Evolutionary conservation across 2,329 filamentous ascomycete species (phyloP).

Genomic region (Sporothrix luriei): DNA sequence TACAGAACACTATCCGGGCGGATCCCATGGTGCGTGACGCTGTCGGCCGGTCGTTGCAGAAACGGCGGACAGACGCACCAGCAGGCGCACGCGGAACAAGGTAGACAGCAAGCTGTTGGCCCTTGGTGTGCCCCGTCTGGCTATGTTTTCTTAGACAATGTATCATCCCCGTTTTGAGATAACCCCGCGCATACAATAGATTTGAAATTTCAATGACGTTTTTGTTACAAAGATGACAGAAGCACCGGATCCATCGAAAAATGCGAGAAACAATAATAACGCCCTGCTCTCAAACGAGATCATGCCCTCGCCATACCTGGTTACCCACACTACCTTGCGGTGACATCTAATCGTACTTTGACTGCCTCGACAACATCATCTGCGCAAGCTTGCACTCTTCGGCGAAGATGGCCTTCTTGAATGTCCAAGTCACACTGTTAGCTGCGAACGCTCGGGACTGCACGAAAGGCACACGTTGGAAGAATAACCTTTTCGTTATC

Average conservation of each 20-base stretch:
- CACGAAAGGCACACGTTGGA: not conserved
- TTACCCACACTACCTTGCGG: not conserved
- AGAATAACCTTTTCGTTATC: constrained; percentile 36
- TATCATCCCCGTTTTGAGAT: not conserved
- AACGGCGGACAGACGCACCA: constrained; percentile 63
- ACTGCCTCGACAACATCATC: constrained; percentile 35
- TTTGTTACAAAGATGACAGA: not conserved
- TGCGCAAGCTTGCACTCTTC: constrained; percentile 38
- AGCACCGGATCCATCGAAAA: not conserved
- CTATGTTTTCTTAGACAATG: not conserved
- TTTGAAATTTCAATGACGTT: not conserved
- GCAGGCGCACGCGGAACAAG: constrained; percentile 60
- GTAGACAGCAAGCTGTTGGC: constrained; percentile 36
- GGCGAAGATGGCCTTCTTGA: constrained; percentile 34
- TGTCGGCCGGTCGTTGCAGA: constrained; percentile 67
- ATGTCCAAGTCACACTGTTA: constrained; percentile 30
- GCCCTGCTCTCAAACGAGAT: too few relatives aligned
- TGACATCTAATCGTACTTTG: constrained; percentile 35
- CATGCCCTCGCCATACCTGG: too few relatives aligned
- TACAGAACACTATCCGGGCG: constrained; percentile 79
- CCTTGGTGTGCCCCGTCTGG: not conserved
- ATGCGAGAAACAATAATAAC: not conserved
- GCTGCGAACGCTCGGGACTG: not conserved
- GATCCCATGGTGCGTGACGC: constrained; percentile 83
- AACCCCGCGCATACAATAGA: not conserved